Conservation (phyloP, 768 basidiomycete genomes). For the Tylopilus felleus region DNA sequence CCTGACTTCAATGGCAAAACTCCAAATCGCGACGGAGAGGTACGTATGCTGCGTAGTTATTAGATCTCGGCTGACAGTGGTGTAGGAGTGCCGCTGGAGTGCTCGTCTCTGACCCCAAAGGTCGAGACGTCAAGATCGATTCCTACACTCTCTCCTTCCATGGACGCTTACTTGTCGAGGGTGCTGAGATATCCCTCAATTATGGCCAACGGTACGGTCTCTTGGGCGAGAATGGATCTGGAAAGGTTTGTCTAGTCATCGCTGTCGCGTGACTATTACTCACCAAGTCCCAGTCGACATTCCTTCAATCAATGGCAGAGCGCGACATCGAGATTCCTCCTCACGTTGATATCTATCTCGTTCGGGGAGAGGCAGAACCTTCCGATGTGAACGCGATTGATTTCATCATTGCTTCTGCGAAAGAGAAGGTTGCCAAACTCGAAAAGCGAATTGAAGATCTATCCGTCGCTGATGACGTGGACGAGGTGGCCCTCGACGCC, state of each 20-base stretch:
- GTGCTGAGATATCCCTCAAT: conserved; percentile 69
- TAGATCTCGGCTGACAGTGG: conserved; percentile 6
- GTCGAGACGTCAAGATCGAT: conserved; percentile 97
- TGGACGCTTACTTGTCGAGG: conserved; percentile 76
- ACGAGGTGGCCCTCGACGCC: conserved; percentile 82
- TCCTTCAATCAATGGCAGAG: conserved; percentile 92
- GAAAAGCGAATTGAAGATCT: conserved; percentile 94
- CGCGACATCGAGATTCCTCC: conserved; percentile 92
- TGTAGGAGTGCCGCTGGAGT: conserved; percentile 86
- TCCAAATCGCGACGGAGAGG: conserved; percentile 89
- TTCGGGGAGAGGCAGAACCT: conserved; percentile 93
- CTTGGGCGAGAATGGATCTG: conserved; percentile 96
- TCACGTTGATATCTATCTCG: conserved; percentile 98
- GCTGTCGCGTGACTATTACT: conserved; percentile 1
- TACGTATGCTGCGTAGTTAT: conserved; percentile 27
- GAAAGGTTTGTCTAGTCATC: conserved; percentile 65
- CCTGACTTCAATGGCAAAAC: conserved; percentile 81
- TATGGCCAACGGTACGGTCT: conserved; percentile 94
- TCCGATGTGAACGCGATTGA: conserved; percentile 95
- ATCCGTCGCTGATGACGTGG: conserved; percentile 83
- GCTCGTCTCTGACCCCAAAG: conserved; percentile 86
- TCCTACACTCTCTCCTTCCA: conserved; percentile 96
- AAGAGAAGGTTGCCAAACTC: conserved; percentile 87
- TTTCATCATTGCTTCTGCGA: conserved; percentile 92
- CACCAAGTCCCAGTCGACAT: conserved; percentile 67